These are phyloP conservation scores for Sclerotinia borealis DNA, from an alignment of 2,329 filamentous ascomycete species.

Conservation along the genomic window DNA sequence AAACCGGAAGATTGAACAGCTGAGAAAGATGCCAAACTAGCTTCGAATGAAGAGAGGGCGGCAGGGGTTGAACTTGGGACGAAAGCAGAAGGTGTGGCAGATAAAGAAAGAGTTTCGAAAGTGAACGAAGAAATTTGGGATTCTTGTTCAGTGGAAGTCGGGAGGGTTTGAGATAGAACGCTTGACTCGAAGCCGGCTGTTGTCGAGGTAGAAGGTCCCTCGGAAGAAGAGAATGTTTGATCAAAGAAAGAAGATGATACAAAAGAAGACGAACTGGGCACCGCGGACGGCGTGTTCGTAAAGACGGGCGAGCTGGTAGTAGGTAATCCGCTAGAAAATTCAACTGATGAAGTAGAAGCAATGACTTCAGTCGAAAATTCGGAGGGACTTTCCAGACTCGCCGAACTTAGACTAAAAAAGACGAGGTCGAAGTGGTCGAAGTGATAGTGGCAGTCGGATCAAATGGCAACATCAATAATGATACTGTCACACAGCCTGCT, in stretches of 20 bases:
- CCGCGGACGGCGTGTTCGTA: constrained; percentile 1
- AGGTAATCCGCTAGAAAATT: not conserved
- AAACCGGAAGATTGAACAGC: not conserved
- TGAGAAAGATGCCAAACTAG: not conserved
- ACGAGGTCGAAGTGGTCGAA: not conserved
- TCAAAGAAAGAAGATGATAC: not conserved
- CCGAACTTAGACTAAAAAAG: constrained; percentile 13
- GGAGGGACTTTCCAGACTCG: constrained; percentile 6
- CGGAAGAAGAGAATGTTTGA: not conserved
- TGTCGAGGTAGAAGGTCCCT: not conserved
- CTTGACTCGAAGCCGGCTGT: not conserved
- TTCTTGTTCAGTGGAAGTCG: not conserved
- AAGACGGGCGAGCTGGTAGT: constrained; percentile 3
- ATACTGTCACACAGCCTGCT: not conserved
- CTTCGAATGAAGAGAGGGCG: not conserved
- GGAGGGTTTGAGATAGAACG: not conserved
- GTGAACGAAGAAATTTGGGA: not conserved
- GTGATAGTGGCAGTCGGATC: not conserved
- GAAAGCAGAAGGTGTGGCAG: not conserved
- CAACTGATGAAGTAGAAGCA: constrained; percentile 3
- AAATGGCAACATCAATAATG: constrained; percentile 4
- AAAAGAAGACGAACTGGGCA: constrained; percentile 1
- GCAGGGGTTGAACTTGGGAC: not conserved
- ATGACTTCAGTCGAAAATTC: not conserved
- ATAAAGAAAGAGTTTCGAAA: not conserved